A percentile compares a stretch with the other conserved stretches of the same genome.
These are phyloP conservation scores for Toxoplasma gondii DNA, from an alignment of 169 alveolate genomes.

Conservation along the genomic window DNA sequence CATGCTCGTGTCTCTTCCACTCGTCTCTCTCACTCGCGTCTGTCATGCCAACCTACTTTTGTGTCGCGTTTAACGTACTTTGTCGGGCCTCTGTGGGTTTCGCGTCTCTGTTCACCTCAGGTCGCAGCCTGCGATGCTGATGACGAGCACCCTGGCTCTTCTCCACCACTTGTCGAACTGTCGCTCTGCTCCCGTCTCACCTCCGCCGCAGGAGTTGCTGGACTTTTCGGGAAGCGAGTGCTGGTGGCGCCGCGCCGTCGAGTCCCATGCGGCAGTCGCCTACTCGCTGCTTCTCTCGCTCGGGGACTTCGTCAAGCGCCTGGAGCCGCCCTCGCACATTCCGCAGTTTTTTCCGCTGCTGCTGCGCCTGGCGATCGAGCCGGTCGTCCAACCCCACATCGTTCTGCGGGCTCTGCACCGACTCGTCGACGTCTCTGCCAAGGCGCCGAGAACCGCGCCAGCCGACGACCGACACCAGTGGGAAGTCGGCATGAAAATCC, in stretches of 20 bases:
- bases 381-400: not conserved
- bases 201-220: not conserved
- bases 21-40: too few relatives aligned
- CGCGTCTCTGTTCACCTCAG: not conserved
- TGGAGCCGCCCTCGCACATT: constrained; percentile 43
- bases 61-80: not conserved
- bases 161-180: constrained; percentile 15
- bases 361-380: constrained; percentile 41
- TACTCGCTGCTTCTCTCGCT: constrained; percentile 3
- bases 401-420: constrained; percentile 32
- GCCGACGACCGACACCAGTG: constrained; percentile 13
- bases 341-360: constrained; percentile 28
- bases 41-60: too few relatives aligned
- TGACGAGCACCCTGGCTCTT: constrained; percentile 16
- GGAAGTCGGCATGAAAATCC: constrained; percentile 32
- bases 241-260: not conserved
- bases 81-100: not conserved
- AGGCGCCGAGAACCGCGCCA: not conserved
- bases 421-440: constrained; percentile 4
- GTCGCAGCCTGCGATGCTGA: not conserved
- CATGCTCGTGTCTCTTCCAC: too few relatives aligned
- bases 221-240: not conserved
- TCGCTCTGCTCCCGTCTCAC: not conserved
- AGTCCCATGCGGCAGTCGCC: constrained; percentile 2
- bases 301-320: constrained; percentile 25